Evolutionary conservation across 306 rosid genomes (phyloP), one percentile per base, ranked within the genome.

Genomic region (Ochetophila trinervis): DNA sequence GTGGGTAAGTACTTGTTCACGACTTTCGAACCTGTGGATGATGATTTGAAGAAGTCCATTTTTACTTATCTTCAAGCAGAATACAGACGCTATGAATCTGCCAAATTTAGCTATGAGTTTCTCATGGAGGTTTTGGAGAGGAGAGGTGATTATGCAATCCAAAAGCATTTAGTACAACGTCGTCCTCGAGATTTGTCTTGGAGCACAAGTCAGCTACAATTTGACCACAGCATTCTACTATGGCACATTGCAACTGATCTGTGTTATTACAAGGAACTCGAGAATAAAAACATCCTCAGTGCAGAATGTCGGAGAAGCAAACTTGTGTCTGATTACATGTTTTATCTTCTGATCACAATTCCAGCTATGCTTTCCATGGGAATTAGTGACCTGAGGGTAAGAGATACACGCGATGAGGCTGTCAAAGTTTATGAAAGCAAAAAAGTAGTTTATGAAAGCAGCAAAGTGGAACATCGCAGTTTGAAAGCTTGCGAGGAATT

Each of bases 191-290:
- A 6, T 30, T 17, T 58, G 14, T 0, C 65, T 15, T 32, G 59
- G 65, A 16, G 22, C 23, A 22, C 50, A 48, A 6, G 10, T 0
- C 12, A n/a, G 0, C 15, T 18, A 1, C 66, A 58, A 35, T 58
- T 69, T 21, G 59, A 48, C 21, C 37, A 69, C 5, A 49, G 74
- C 66, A 44, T 69, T 15, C 40, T 69, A 15, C 51, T 69, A 0
- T 69, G 74, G 74, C 60, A 69, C 35, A 19, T 69, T 49, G 75
- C 75, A 14, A 62, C 69, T 11, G 48, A 62, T 32, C 12, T 71
- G 0, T 53, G 56, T 54, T 71, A 21, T 2, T 0, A 70, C 18
- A 6, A 1, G 16, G 60, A 60, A 6, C 3, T 22, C 6, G 10
- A 68, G 2, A 5, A 12, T 5, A 0, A 6, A 54, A 0, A 4